Evolutionary conservation across 352 stramenopile species (phyloP).

Genomic region (Globisporangium perplexum): DNA sequence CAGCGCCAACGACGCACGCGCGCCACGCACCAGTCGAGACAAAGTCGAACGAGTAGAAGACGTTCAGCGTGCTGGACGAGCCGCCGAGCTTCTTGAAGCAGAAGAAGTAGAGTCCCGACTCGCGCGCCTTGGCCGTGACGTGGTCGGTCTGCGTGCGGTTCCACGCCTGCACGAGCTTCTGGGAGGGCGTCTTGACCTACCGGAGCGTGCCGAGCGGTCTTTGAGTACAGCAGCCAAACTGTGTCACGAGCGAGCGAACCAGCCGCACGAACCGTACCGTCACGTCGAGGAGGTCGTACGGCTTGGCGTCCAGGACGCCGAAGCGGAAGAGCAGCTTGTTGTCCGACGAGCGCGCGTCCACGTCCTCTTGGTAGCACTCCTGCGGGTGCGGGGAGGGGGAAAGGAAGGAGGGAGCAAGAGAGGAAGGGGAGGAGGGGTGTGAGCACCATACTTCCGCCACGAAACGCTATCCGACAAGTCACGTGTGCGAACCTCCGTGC

Average conservation of each 20-base stretch:
- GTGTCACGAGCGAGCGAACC: neutral
- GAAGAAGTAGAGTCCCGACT: constrained; percentile 74
- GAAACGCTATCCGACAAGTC: too few relatives aligned
- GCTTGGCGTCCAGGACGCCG: constrained; percentile 43
- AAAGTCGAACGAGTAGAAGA: constrained; percentile 84
- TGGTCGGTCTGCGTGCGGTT: constrained; percentile 63
- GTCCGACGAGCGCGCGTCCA: constrained; percentile 42
- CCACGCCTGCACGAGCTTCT: constrained; percentile 43
- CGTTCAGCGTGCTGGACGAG: constrained; percentile 41
- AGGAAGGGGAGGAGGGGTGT: neutral
- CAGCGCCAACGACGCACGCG: too few relatives aligned
- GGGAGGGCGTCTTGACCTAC: constrained; percentile 51
- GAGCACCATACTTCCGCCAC: neutral
- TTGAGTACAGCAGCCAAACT: too few relatives aligned
- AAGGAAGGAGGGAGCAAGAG: neutral
- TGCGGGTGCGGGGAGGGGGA: constrained; percentile 6
- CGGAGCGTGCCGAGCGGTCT: neutral
- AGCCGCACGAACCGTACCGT: constrained; percentile 18
- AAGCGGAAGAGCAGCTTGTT: constrained; percentile 66
- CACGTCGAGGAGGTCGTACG: constrained; percentile 49
- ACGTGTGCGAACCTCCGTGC: constrained; percentile 20
- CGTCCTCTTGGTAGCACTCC: constrained; percentile 59
- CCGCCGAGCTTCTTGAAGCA: constrained; percentile 68
- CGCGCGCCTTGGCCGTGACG: constrained; percentile 40
- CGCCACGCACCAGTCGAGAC: constrained; percentile 46